Evolutionary conservation across 352 stramenopile genomes (phyloP), one percentile per base, ranked within the genome.

Genomic region (Phytophthora fragariae): DNA sequence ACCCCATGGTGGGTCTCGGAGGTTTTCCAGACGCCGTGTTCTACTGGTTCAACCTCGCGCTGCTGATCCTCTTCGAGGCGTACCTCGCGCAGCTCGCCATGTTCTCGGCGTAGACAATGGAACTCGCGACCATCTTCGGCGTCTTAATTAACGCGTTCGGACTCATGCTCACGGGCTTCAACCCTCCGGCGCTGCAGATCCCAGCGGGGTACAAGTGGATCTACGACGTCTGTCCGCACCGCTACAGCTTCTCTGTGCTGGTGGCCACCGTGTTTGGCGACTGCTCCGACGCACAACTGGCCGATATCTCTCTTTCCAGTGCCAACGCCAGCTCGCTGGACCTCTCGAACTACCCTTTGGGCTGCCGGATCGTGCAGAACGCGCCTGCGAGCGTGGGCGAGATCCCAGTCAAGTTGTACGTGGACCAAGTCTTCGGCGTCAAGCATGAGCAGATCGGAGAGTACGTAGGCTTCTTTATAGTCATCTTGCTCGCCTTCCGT

Each of bases 121-220:
- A 81, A 47, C 41, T 75, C 15, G 75, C 70, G n/a, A 41, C 37
- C 15, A 46, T 73, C 21, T 39, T 75, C 17, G 62, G 67, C n/a
- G 62, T 75, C 24, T 59, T 82, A 14, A 35, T 79, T 62, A 79
- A 77, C 31, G 49, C 67, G 5, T 58, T 83, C 44, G 73, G 69
- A 14, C 72, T 75, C 60, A 50, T 81, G 29, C 80, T 83, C 54
- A 79, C 80, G 54, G 76, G 76, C 19, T 83, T 77, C 70, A 83
- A 77, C 44, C 76, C 76, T 55, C 76, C 72, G 7, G 47, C 72
- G 19, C 50, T 35, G 15, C 55, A 62, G n/a, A 84, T 84, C 46
- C 79, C 79, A 1, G 11, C 24, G 0, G 76, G 65, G 2, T 85
- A 81, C 62, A 76, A 79, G 54, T 85, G 73, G 79, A 52, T 83